Evolutionary conservation across 805 yeast genomes (phyloP).

Genomic region (Yarrowia hollandica): DNA sequence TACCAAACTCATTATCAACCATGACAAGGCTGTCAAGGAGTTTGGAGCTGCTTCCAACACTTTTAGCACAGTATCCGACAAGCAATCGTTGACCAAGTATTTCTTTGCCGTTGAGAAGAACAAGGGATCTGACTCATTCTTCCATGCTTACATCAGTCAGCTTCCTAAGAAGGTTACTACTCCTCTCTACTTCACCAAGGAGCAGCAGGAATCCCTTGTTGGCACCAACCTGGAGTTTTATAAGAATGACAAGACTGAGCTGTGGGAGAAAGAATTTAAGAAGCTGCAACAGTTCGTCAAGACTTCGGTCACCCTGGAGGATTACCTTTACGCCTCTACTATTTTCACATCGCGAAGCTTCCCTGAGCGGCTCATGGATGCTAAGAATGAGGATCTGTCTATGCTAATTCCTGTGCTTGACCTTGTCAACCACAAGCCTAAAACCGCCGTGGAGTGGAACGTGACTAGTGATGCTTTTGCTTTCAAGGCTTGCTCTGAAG

Average conservation of each 20-base stretch:
- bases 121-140: conserved; percentile 31
- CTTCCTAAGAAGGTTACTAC: conserved; percentile 54
- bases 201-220: conserved; percentile 52
- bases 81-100: conserved; percentile 24
- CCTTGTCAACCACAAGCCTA: conserved; percentile 69
- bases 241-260: conserved; percentile 48
- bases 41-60: conserved; percentile 29
- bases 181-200: conserved; percentile 58
- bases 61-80: conserved; percentile 2
- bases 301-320: conserved; percentile 32
- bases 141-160: conserved; percentile 50
- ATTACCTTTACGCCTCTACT: conserved; percentile 70
- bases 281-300: conserved; percentile 14
- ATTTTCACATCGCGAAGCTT: conserved; percentile 78
- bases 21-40: conserved; percentile 30
- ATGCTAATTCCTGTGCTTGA: conserved; percentile 80
- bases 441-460: conserved; percentile 65
- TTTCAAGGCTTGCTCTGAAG: conserved; percentile 43
- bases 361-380: conserved; percentile 59
- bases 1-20: conserved; percentile 33
- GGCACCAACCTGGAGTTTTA: conserved; percentile 73
- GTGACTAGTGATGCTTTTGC: conserved; percentile 40
- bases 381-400: conserved; percentile 46
- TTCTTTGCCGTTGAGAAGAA: conserved; percentile 17
- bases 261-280: conserved; percentile 58